These are phyloP conservation scores for Orbilia ellipsospora DNA, from an alignment of 2,329 filamentous ascomycete species.

Conservation along the genomic window DNA sequence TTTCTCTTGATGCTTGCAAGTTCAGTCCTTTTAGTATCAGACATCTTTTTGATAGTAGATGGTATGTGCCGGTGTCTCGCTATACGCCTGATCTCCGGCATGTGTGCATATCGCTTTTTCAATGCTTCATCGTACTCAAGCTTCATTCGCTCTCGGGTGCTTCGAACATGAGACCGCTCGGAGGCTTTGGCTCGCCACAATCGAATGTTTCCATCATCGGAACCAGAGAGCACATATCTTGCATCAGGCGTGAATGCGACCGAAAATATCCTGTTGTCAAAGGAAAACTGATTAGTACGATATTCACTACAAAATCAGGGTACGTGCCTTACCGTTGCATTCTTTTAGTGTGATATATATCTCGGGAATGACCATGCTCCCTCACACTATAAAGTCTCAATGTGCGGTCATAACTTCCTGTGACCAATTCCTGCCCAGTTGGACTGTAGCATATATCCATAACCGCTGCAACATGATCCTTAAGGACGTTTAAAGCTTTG, in stretches of 20 bases:
- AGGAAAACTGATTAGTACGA: background rate
- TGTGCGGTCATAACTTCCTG: constrained; percentile 87
- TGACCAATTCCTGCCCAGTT: constrained; percentile 92
- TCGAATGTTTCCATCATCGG: constrained; percentile 90
- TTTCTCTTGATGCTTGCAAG: constrained; percentile 81
- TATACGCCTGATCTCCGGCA: constrained; percentile 95
- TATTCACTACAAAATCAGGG: background rate
- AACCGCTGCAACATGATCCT: constrained; percentile 88
- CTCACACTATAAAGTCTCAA: constrained; percentile 68
- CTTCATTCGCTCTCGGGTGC: constrained; percentile 82
- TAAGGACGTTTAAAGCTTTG: constrained; percentile 86
- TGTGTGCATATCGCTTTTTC: constrained; percentile 85
- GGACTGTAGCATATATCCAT: constrained; percentile 98
- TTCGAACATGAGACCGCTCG: constrained; percentile 84
- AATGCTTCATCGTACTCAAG: constrained; percentile 92
- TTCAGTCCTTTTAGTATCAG: constrained; percentile 84
- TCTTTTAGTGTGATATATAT: constrained; percentile 96
- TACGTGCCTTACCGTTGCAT: constrained; percentile 75
- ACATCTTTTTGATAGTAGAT: constrained; percentile 74
- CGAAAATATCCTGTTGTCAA: constrained; percentile 75
- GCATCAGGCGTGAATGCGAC: constrained; percentile 87
- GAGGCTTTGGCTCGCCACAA: constrained; percentile 92
- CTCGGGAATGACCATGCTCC: constrained; percentile 66
- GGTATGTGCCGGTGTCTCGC: constrained; percentile 85
- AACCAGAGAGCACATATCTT: constrained; percentile 88